Evolutionary conservation across 768 basidiomycete species (phyloP).

Genomic region (Suillus discolor): DNA sequence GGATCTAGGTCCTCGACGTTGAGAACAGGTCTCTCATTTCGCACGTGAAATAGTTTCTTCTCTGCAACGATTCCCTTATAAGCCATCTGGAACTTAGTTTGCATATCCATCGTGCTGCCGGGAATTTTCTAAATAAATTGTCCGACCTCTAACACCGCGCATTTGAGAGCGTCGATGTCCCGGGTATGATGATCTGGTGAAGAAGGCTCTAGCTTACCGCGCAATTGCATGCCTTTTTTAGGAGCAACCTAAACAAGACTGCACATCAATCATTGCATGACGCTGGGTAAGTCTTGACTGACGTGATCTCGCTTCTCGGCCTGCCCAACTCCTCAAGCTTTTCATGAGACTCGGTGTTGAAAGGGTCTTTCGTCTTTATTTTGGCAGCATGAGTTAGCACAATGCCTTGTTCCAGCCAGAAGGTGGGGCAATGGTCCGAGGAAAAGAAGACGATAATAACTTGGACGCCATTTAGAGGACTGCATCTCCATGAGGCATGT

Average conservation of each 20-base stretch:
- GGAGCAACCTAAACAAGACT: constrained; percentile 21
- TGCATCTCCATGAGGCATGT: constrained; percentile 30
- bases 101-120: constrained; percentile 19
- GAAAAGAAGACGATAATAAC: constrained; percentile 40
- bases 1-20: constrained; percentile 24
- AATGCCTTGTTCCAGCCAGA: constrained; percentile 37
- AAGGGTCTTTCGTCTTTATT: constrained; percentile 28
- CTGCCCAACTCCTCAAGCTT: constrained; percentile 36
- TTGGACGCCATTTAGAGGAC: constrained; percentile 29
- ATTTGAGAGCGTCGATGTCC: constrained; percentile 30
- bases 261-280: background rate
- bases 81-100: constrained; percentile 29
- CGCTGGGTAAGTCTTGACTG: constrained; percentile 14
- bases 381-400: constrained; percentile 30
- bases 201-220: constrained; percentile 33
- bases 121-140: constrained; percentile 31
- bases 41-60: constrained; percentile 1
- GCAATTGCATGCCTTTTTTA: constrained; percentile 30
- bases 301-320: constrained; percentile 36
- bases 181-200: constrained; percentile 30
- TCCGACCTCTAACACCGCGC: constrained; percentile 27
- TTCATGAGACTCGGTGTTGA: constrained; percentile 31
- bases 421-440: constrained; percentile 41
- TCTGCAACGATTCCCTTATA: constrained; percentile 37
- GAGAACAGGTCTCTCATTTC: constrained; percentile 17